Base-by-base conservation (phyloP, 2,329 filamentous ascomycete genomes). In the Lasiodiplodia hormozganensis region DNA sequence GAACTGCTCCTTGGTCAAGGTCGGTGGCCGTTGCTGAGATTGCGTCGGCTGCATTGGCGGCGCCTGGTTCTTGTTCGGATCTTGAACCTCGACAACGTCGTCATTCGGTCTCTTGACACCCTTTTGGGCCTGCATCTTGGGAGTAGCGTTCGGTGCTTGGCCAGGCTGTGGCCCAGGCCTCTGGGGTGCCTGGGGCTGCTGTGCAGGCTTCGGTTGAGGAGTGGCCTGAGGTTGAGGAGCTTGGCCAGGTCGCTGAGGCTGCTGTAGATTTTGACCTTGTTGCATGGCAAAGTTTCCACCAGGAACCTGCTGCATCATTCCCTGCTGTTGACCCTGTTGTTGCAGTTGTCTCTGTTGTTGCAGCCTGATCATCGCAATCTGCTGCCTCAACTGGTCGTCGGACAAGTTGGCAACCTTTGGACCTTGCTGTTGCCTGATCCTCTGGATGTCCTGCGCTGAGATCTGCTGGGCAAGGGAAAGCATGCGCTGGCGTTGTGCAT, bases 301-400 rank as follows among this genome's bases (percentile, higher is more conserved):
- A 56, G 80, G 79, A n/a, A 72, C 68, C 68, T 77, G 80, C 64
- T 71, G 70, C 47, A 73, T 71, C 54, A 70, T 70, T 16, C 70
- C 60, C 28, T 70, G 73, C 43, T 73, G 76, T 47, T 76, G 72
- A n/a, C 72, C 73, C 21, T 73, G 73, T 38, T 74, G 75, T 31
- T 73, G 57, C 38, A 51, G 6, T 6, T 25, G 31, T 21, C 79
- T 75, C 68, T 76, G 79, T 69, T 81, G 78, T 31, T 79, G 76
- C 54, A 79, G 77, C 62, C 75, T 73, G 28, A 83, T 69, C 51
- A 70, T 7, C 10, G 62, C 67, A 40, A 60, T 71, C 25, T 70
- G 67, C 58, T 71, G 62, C 43, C 79, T 76, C 23, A 85, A 73
- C 64, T 82, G 77, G 4, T 85, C 83, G 70, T 85, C 83, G 4